Percentiles rank a stretch among this genome's conserved stretches.
These are phyloP conservation scores for Gracilaria domingensis DNA, from an alignment of 23 red algal genomes.

Conservation along the genomic window DNA sequence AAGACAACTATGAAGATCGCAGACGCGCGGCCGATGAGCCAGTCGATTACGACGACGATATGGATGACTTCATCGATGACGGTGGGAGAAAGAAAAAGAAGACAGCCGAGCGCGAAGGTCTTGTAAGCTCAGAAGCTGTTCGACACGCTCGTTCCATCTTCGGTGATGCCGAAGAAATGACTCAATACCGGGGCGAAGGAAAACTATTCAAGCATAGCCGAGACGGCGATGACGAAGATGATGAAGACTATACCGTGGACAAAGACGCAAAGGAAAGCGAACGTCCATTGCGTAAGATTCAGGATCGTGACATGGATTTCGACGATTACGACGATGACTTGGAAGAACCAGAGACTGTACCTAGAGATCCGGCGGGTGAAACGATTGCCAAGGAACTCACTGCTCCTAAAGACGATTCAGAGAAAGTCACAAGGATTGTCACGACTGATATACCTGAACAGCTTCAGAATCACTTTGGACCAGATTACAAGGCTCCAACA, in stretches of 20 bases:
- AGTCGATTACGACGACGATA: slow-evolving; percentile 75
- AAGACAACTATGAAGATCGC: slow-evolving; percentile 48
- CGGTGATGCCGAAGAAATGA: slow-evolving; percentile 70
- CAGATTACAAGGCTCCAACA: slow-evolving; percentile 25
- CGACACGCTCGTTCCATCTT: slow-evolving; percentile 69
- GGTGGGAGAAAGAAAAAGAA: slow-evolving; percentile 43
- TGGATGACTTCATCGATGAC: slow-evolving; percentile 90
- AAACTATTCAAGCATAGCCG: slow-evolving; percentile 31
- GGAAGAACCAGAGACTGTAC: background rate
- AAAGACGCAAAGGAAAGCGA: background rate
- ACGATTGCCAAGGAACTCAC: slow-evolving; percentile 39
- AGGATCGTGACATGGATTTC: slow-evolving; percentile 29
- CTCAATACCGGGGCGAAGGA: slow-evolving; percentile 40
- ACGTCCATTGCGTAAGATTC: slow-evolving; percentile 40
- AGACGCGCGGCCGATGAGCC: slow-evolving; percentile 47
- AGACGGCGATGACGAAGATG: slow-evolving; percentile 55
- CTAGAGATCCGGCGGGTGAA: slow-evolving; percentile 16
- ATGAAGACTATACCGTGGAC: slow-evolving; percentile 35
- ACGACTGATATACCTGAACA: slow-evolving; percentile 82
- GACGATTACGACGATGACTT: slow-evolving; percentile 34
- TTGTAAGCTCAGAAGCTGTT: slow-evolving; percentile 71
- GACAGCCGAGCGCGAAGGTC: slow-evolving; percentile 40
- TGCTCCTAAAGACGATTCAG: slow-evolving; percentile 40
- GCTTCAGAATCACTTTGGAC: slow-evolving; percentile 84
- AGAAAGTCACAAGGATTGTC: slow-evolving; percentile 54